Evolutionary conservation across 768 basidiomycete species (phyloP).

Genomic region (Mycena kentingensis): DNA sequence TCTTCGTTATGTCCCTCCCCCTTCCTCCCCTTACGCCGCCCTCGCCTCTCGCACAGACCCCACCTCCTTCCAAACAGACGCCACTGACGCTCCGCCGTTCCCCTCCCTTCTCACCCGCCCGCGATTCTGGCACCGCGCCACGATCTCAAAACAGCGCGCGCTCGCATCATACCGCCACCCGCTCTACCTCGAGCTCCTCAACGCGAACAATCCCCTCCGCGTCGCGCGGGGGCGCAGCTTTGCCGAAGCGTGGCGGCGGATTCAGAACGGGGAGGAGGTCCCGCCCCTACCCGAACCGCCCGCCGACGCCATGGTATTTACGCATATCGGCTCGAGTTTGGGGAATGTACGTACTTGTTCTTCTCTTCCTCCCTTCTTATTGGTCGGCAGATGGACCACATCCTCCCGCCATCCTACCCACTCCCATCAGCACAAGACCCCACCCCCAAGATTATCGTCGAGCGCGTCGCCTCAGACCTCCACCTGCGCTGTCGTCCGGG

Average conservation of each 20-base stretch:
- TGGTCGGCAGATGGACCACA: background rate
- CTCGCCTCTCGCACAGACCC: background rate
- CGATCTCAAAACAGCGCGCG: background rate
- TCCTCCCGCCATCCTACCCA: background rate
- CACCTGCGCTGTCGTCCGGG: slow-evolving; percentile 34
- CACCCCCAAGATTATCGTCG: background rate
- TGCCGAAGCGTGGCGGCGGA: background rate
- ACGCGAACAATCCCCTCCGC: background rate
- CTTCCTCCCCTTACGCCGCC: background rate
- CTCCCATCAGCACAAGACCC: background rate
- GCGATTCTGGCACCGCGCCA: background rate
- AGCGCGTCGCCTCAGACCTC: background rate
- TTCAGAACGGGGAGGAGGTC: background rate
- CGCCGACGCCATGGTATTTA: background rate
- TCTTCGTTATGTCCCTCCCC: background rate
- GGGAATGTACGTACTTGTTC: background rate
- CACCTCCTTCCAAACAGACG: background rate
- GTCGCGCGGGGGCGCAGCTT: background rate
- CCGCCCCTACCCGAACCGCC: background rate
- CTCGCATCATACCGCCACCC: background rate
- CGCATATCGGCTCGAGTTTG: background rate
- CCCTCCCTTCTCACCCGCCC: background rate
- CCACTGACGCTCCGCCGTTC: background rate
- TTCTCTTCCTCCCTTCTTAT: background rate
- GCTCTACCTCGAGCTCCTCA: background rate